Conservation (phyloP, 2,329 filamentous ascomycete species). For the Allantophomopsis lycopodina region DNA sequence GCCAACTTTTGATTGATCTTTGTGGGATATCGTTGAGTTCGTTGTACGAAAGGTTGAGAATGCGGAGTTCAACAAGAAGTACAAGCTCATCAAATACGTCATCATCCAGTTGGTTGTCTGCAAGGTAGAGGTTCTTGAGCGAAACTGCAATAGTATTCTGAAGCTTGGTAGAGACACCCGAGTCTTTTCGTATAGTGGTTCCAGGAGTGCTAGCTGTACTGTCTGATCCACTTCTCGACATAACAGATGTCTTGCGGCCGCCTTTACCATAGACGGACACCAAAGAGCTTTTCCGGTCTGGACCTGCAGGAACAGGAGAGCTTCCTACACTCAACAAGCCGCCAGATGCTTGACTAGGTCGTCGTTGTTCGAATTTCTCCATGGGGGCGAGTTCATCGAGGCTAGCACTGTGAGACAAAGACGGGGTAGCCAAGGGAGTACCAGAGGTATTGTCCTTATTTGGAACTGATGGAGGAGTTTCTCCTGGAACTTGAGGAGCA, state of each 20-base stretch:
- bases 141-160: slow-evolving; percentile 81
- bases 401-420: slow-evolving; percentile 48
- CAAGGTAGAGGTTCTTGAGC: slow-evolving; percentile 71
- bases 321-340: slow-evolving; percentile 63
- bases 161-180: slow-evolving; percentile 65
- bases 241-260: slow-evolving; percentile 72
- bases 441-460: slow-evolving; percentile 5
- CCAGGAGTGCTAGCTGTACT: slow-evolving; percentile 31
- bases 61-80: slow-evolving; percentile 66
- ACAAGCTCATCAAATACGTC: slow-evolving; percentile 90
- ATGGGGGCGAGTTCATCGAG: slow-evolving; percentile 63
- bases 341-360: slow-evolving; percentile 75
- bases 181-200: slow-evolving; percentile 66
- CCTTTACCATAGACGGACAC: slow-evolving; percentile 69
- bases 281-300: slow-evolving; percentile 68
- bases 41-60: slow-evolving; percentile 92
- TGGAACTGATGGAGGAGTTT: slow-evolving; percentile 19
- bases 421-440: slow-evolving; percentile 5
- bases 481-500: slow-evolving; percentile 44
- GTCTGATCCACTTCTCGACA: slow-evolving; percentile 52
- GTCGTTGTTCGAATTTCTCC: slow-evolving; percentile 48
- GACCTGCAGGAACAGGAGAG: slow-evolving; percentile 46
- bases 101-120: slow-evolving; percentile 88
- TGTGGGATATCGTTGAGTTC: slow-evolving; percentile 86
- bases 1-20: slow-evolving; percentile 78